phyloP scores from a whole-genome alignment of 768 basidiomycete genomes.

The Pilatotrama ljubarskyi region DNA sequence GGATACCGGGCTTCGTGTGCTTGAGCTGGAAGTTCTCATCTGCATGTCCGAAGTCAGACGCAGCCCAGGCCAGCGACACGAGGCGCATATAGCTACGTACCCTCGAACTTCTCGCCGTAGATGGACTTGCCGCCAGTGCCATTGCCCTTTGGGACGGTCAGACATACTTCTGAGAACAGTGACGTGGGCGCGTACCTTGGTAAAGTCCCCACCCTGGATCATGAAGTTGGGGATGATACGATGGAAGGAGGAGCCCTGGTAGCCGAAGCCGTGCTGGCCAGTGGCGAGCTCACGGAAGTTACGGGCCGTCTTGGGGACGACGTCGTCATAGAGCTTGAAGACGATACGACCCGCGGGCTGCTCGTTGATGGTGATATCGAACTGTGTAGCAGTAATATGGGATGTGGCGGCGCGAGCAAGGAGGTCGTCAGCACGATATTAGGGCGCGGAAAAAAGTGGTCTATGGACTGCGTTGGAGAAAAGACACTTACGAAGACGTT shows the following conservation, averaged over 20 bases:
- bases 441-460: not conserved
- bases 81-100: slow-evolving; percentile 34
- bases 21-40: slow-evolving; percentile 72
- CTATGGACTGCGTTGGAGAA: not conserved
- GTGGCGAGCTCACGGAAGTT: slow-evolving; percentile 93
- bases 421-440: not conserved
- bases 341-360: slow-evolving; percentile 55
- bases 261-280: slow-evolving; percentile 73
- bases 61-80: not conserved
- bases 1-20: slow-evolving; percentile 64
- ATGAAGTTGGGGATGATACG: slow-evolving; percentile 82
- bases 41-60: not conserved
- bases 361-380: slow-evolving; percentile 58
- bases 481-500: slow-evolving; percentile 41
- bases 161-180: not conserved
- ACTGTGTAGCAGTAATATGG: slow-evolving; percentile 40
- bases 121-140: slow-evolving; percentile 55
- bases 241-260: slow-evolving; percentile 72
- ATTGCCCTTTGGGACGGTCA: slow-evolving; percentile 32
- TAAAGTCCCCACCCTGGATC: slow-evolving; percentile 90
- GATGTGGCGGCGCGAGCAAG: not conserved
- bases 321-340: slow-evolving; percentile 85
- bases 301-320: slow-evolving; percentile 68
- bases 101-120: slow-evolving; percentile 51
- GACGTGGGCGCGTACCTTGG: slow-evolving; percentile 31